Percentiles rank a stretch among this genome's conserved stretches.
These are phyloP conservation scores for Pisolithus microcarpus DNA, from an alignment of 768 basidiomycete genomes.

Conservation along the genomic window DNA sequence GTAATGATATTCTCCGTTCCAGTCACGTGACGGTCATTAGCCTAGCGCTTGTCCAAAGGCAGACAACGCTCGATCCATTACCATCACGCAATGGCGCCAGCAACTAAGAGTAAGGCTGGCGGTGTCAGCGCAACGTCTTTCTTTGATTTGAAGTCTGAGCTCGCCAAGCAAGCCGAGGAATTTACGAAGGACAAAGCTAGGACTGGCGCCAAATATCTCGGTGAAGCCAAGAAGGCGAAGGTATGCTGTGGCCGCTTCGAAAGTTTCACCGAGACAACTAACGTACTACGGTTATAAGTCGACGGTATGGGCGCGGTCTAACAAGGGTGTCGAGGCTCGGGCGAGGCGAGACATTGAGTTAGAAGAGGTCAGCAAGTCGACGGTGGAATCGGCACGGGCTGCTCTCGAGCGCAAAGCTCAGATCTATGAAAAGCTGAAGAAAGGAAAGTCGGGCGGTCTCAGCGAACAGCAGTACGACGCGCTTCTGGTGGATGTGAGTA, in stretches of 20 bases:
- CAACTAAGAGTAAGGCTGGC: slow-evolving; percentile 53
- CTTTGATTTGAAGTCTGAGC: slow-evolving; percentile 68
- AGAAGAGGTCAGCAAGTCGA: slow-evolving; percentile 61
- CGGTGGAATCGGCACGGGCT: slow-evolving; percentile 64
- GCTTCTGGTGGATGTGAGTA: slow-evolving; percentile 70
- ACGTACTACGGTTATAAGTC: slow-evolving; percentile 37
- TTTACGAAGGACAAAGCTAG: slow-evolving; percentile 58
- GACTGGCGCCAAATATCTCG: slow-evolving; percentile 45
- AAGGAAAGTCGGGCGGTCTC: slow-evolving; percentile 73
- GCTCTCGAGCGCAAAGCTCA: slow-evolving; percentile 70
- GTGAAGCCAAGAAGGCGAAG: slow-evolving; percentile 64
- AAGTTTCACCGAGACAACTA: neutral
- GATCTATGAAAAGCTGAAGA: slow-evolving; percentile 71
- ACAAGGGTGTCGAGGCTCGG: slow-evolving; percentile 64
- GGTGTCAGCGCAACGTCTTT: slow-evolving; percentile 71
- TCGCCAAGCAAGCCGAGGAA: slow-evolving; percentile 47
- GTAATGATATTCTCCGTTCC: neutral
- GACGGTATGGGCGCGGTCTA: slow-evolving; percentile 67
- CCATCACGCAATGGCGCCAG: slow-evolving; percentile 34
- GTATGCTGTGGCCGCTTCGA: slow-evolving; percentile 28
- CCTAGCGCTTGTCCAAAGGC: neutral
- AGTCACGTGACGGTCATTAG: neutral
- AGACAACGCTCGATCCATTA: slow-evolving; percentile 1
- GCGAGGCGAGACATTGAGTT: slow-evolving; percentile 63
- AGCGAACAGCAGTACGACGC: slow-evolving; percentile 66